Evolutionary conservation across 257 asterid genomes (phyloP).

Genomic region (Solanum paucissectum): DNA sequence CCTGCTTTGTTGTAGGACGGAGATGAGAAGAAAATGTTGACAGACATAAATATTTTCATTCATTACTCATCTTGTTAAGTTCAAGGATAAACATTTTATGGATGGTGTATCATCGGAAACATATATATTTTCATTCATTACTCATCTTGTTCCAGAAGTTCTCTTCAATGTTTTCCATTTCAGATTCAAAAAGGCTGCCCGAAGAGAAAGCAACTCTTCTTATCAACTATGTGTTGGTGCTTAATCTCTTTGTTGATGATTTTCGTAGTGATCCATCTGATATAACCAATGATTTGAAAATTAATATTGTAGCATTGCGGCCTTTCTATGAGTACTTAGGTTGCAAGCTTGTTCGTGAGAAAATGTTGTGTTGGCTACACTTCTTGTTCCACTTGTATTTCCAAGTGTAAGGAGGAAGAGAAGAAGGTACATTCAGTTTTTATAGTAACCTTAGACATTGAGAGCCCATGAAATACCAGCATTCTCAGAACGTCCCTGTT

Average conservation of each 20-base stretch:
- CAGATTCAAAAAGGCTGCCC: constrained; percentile 29
- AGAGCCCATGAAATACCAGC: neutral
- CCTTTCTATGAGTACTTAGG: constrained; percentile 50
- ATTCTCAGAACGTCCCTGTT: neutral
- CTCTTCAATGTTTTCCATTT: constrained; percentile 38
- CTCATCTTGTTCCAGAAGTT: constrained; percentile 57
- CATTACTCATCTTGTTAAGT: constrained; percentile 69
- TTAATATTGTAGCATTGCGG: constrained; percentile 24
- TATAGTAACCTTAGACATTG: neutral
- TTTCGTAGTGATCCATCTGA: constrained; percentile 53
- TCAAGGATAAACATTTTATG: constrained; percentile 67
- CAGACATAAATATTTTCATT: constrained; percentile 48
- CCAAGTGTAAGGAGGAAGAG: constrained; percentile 23
- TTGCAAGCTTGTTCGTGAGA: constrained; percentile 58
- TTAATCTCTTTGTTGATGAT: constrained; percentile 59
- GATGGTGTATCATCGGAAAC: constrained; percentile 50
- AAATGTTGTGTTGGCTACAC: constrained; percentile 37
- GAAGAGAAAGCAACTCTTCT: constrained; percentile 45
- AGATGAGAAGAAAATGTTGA: constrained; percentile 28
- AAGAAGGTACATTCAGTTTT: constrained; percentile 2
- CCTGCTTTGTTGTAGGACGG: constrained; percentile 37
- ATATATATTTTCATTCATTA: constrained; percentile 27
- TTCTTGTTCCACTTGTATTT: constrained; percentile 60
- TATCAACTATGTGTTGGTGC: constrained; percentile 62
- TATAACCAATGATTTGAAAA: constrained; percentile 68